Base-by-base conservation (phyloP, 768 basidiomycete species). In the Pulveroboletus sp. region DNA sequence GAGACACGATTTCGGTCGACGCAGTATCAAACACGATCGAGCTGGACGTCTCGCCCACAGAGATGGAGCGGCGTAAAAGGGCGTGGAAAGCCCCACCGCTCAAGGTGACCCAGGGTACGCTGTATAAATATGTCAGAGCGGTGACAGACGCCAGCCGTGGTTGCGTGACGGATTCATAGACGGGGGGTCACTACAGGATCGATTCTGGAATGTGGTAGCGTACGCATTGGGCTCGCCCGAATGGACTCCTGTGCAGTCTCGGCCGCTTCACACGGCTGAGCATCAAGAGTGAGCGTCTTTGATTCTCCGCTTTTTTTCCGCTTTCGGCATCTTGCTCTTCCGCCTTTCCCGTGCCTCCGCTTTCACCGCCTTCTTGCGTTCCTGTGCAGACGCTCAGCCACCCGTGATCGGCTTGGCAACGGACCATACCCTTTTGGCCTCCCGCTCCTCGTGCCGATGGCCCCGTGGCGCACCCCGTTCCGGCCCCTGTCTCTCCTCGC, bases 241-340 rank as follows among this genome's bases (percentile, higher is more conserved):
- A 21, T 21, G 21, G 21, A 21, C 21, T 21, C 21, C 21, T 8
- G 27, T 28, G 27, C 5, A 6, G 21, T 21, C 21, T 28, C 27
- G 33, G 27, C 40, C 39, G 33, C 45, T 51, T 62, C 52, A 47
- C 56, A 54, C 56, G 45, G 33, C 31, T 47, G 52, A 54, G 48
- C 33, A 47, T 61, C 58, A 57, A 49, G 56, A 56, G 41, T 55
- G 50, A 60, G 69, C 40, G 65, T 63, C 57, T 60, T 91, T 96
- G 59, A 97, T 77, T 55, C 79, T 80, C 37, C 82, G 79, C 73
- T 91, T 91, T 76, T 97, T 98, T 70, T 95, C 92, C 37, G 86
- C 83, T 65, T 98, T 98, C 40, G 94, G 89, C 77, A 97, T 92
- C 73, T 98, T 98, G 58, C 80, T 76, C 69, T 93, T 91, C 54